Percentiles rank a stretch among this genome's conserved stretches.
Evolutionary conservation across 169 alveolate genomes (phyloP).

Genomic region (Eimeria nieschulzi): DNA sequence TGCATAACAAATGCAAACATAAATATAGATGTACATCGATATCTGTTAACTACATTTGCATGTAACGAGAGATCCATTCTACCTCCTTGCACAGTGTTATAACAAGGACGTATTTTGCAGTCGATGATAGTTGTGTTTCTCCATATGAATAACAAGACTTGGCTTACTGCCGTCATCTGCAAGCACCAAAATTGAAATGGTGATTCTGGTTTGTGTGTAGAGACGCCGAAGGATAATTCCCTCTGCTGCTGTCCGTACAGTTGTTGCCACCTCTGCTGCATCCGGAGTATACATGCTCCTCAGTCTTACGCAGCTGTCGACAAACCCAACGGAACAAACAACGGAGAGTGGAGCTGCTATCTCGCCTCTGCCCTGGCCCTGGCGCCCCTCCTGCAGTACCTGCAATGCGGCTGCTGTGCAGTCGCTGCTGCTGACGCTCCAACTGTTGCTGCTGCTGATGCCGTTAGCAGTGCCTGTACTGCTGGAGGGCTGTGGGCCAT

Average conservation of each 20-base stretch:
- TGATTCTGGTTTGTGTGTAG: conserved; percentile 11
- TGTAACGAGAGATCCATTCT: too few relatives aligned
- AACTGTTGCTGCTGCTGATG: conserved; percentile 7
- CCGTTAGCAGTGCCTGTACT: neutral
- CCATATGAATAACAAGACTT: neutral
- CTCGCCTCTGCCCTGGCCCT: conserved; percentile 6
- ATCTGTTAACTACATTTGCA: too few relatives aligned
- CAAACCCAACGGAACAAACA: conserved; percentile 9
- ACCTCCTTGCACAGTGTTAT: too few relatives aligned
- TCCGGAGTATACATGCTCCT: conserved; percentile 28
- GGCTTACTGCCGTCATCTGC: conserved; percentile 28
- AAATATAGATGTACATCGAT: too few relatives aligned
- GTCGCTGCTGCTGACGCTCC: conserved; percentile 32
- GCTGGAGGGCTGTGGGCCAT: conserved; percentile 24
- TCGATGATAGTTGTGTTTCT: neutral
- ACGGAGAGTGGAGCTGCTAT: neutral
- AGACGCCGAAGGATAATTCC: conserved; percentile 18
- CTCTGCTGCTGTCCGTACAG: conserved; percentile 16
- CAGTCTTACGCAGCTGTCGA: neutral
- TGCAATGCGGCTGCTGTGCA: neutral
- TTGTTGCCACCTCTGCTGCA: conserved; percentile 2
- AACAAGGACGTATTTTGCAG: too few relatives aligned
- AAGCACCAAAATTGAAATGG: conserved; percentile 2
- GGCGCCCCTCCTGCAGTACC: neutral
- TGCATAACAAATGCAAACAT: too few relatives aligned